Evolutionary conservation across 2,329 filamentous ascomycete species (phyloP).

Genomic region (Hypoxylon sp.): DNA sequence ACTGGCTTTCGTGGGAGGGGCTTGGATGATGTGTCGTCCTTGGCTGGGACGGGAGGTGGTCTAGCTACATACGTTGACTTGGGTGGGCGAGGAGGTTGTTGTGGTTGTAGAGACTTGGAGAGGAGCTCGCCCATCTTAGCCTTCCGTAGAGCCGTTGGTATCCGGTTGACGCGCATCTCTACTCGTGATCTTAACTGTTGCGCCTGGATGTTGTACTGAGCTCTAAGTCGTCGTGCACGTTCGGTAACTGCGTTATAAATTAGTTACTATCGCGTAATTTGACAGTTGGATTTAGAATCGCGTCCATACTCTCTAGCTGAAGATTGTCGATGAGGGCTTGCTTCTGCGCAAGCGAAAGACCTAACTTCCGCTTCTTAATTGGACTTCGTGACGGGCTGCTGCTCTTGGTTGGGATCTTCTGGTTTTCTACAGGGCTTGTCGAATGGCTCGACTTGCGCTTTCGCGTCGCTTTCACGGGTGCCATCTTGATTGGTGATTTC

Average conservation of each 20-base stretch:
- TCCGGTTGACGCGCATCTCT: conserved; percentile 93
- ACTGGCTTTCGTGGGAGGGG: conserved; percentile 56
- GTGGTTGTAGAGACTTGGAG: conserved; percentile 63
- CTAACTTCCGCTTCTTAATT: conserved; percentile 72
- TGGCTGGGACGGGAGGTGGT: conserved; percentile 66
- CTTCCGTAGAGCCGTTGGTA: conserved; percentile 83
- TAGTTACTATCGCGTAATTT: conserved; percentile 20
- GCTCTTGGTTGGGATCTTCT: conserved; percentile 56
- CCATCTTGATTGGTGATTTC: conserved; percentile 56
- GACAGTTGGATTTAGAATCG: neutral
- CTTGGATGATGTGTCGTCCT: conserved; percentile 61
- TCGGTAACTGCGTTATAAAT: conserved; percentile 53
- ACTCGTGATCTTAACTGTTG: conserved; percentile 88
- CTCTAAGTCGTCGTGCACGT: conserved; percentile 81
- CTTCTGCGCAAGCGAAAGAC: conserved; percentile 80
- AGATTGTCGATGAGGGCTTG: conserved; percentile 90
- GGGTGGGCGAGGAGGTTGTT: conserved; percentile 53
- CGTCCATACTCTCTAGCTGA: conserved; percentile 83
- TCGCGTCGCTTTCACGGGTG: conserved; percentile 47
- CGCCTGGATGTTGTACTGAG: conserved; percentile 90
- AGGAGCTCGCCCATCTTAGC: conserved; percentile 87
- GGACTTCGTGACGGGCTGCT: conserved; percentile 70
- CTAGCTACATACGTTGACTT: conserved; percentile 50
- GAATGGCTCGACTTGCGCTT: conserved; percentile 63
- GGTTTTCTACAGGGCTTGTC: conserved; percentile 49